Conservation (phyloP, 805 yeast species). For the Ogataea wickerhamii region DNA sequence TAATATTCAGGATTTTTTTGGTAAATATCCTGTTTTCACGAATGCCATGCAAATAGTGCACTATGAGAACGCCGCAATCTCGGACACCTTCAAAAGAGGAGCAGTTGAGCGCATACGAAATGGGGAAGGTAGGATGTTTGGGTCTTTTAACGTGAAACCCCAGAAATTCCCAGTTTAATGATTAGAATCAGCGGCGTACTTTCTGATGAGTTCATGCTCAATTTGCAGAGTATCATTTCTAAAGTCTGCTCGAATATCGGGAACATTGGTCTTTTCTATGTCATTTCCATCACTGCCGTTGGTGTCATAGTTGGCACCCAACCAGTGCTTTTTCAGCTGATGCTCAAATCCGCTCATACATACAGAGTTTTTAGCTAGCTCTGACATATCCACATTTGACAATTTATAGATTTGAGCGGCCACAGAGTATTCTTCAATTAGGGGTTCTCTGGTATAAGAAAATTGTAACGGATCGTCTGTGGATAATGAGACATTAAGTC, state of each 20-base stretch:
- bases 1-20: constrained; percentile 35
- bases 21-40: constrained; percentile 8
- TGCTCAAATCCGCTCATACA: constrained; percentile 92
- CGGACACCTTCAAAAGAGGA: constrained; percentile 21
- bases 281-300: constrained; percentile 79
- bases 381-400: constrained; percentile 96
- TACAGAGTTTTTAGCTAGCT: constrained; percentile 89
- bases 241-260: constrained; percentile 79
- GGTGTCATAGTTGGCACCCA: constrained; percentile 59
- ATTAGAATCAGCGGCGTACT: constrained; percentile 35
- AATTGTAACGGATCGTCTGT: constrained; percentile 98
- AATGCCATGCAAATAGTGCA: constrained; percentile 20
- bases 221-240: constrained; percentile 76
- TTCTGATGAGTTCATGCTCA: constrained; percentile 64
- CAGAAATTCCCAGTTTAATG: not conserved
- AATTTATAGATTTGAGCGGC: constrained; percentile 97
- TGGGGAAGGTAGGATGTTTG: constrained; percentile 29
- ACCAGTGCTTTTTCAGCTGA: constrained; percentile 85
- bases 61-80: constrained; percentile 26
- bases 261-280: constrained; percentile 92
- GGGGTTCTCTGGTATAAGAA: constrained; percentile 93
- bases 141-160: constrained; percentile 11
- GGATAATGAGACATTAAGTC: constrained; percentile 88
- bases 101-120: constrained; percentile 23
- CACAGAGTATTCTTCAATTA: constrained; percentile 95